phyloP scores from a whole-genome alignment of 495 filamentous ascomycete genomes.

The Penicillium malachiteum region DNA sequence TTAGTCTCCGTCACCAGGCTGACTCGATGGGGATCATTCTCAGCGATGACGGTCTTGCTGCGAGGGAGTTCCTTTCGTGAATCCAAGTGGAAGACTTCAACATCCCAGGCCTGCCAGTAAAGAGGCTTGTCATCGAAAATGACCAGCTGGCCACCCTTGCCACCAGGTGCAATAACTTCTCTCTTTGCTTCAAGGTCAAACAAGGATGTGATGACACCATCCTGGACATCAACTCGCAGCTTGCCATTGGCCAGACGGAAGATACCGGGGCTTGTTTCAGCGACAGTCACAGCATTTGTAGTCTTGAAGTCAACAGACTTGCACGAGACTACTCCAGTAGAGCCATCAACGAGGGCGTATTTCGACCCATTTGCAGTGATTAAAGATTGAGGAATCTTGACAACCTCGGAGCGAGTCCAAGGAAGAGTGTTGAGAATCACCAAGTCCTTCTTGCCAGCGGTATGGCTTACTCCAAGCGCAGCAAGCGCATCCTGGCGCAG shows the following conservation, averaged over 20 bases:
- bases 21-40: slow-evolving; percentile 70
- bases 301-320: slow-evolving; percentile 45
- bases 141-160: slow-evolving; percentile 86
- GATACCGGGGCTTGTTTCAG: slow-evolving; percentile 62
- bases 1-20: slow-evolving; percentile 76
- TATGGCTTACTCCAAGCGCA: slow-evolving; percentile 58
- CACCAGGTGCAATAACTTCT: slow-evolving; percentile 74
- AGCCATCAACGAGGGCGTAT: slow-evolving; percentile 49
- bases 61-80: slow-evolving; percentile 73
- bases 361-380: slow-evolving; percentile 29
- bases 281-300: slow-evolving; percentile 56
- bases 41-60: slow-evolving; percentile 65
- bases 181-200: slow-evolving; percentile 67
- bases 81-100: slow-evolving; percentile 92
- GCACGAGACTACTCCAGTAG: slow-evolving; percentile 49
- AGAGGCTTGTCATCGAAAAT: slow-evolving; percentile 97
- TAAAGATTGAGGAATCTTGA: slow-evolving; percentile 52
- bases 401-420: slow-evolving; percentile 74
- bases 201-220: slow-evolving; percentile 78
- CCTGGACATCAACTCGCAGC: slow-evolving; percentile 66
- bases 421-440: slow-evolving; percentile 77
- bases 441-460: slow-evolving; percentile 32
- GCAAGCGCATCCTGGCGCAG: slow-evolving; percentile 67
- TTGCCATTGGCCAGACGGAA: slow-evolving; percentile 78
- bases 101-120: slow-evolving; percentile 99